Evolutionary conservation across 345 rosid species (phyloP).

Genomic region (Mangifera indica): DNA sequence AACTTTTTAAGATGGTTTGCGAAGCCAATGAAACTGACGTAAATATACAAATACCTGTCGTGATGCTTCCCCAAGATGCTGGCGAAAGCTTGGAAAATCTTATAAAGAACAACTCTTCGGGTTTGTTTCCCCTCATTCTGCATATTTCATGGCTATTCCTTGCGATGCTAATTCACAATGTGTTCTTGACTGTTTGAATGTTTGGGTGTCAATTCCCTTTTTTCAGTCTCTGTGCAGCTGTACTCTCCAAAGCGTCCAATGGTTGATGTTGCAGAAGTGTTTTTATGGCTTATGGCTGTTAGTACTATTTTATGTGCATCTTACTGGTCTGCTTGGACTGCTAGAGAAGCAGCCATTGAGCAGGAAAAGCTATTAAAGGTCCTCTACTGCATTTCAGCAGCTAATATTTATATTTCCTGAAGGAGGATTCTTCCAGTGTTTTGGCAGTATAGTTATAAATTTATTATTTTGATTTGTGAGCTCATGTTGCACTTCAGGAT

Average conservation of each 20-base stretch:
- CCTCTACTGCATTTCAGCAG: constrained; percentile 9
- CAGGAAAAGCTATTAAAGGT: constrained; percentile 93
- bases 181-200: constrained; percentile 10
- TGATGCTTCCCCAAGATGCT: constrained; percentile 96
- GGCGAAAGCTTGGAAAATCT: constrained; percentile 52
- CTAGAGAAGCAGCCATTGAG: constrained; percentile 84
- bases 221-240: constrained; percentile 76
- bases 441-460: constrained; percentile 5
- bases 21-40: constrained; percentile 68
- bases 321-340: constrained; percentile 94
- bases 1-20: constrained; percentile 97
- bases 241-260: constrained; percentile 89
- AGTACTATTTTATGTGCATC: constrained; percentile 89
- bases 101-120: constrained; percentile 36
- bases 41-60: constrained; percentile 65
- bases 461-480: background rate
- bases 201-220: constrained; percentile 13
- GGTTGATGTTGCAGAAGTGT: constrained; percentile 96
- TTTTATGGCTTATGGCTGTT: constrained; percentile 98
- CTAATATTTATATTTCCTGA: background rate
- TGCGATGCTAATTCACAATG: background rate
- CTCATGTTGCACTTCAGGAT: constrained; percentile 50
- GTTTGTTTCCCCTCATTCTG: constrained; percentile 33
- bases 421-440: background rate
- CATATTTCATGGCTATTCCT: background rate